Evolutionary conservation across 1,284 basidiomycete species (phyloP).

Genomic region (Papiliotrema terrestris): DNA sequence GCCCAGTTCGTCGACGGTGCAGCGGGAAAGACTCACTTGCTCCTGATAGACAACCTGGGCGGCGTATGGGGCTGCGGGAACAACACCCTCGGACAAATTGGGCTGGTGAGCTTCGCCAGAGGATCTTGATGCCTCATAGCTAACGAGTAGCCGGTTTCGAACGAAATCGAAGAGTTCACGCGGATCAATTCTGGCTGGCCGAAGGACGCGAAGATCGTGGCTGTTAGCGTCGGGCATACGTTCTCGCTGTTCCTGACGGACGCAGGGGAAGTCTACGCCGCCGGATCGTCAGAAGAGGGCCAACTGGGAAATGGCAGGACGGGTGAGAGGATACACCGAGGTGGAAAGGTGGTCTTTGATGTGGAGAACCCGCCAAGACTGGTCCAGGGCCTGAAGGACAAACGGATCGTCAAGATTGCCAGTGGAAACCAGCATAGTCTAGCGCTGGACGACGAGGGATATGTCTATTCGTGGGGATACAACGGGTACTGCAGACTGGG

Average conservation of each 20-base stretch:
- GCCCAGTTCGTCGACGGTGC: slow-evolving; percentile 76
- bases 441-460: slow-evolving; percentile 74
- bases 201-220: slow-evolving; percentile 32
- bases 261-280: slow-evolving; percentile 79
- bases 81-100: slow-evolving; percentile 73
- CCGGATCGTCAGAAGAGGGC: slow-evolving; percentile 88
- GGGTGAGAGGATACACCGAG: slow-evolving; percentile 79
- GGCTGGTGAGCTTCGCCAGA: slow-evolving; percentile 23
- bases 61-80: slow-evolving; percentile 77
- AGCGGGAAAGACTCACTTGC: slow-evolving; percentile 72
- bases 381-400: slow-evolving; percentile 51
- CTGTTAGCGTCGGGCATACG: slow-evolving; percentile 65
- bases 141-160: slow-evolving; percentile 12
- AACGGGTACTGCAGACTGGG: slow-evolving; percentile 52
- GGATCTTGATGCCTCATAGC: background rate
- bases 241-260: slow-evolving; percentile 80
- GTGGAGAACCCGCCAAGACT: slow-evolving; percentile 74
- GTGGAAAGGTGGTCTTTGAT: slow-evolving; percentile 76
- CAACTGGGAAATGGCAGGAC: slow-evolving; percentile 88
- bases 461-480: slow-evolving; percentile 70
- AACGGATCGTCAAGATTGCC: slow-evolving; percentile 71
- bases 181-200: slow-evolving; percentile 40
- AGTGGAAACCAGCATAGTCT: slow-evolving; percentile 84
- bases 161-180: slow-evolving; percentile 23
- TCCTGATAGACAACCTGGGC: slow-evolving; percentile 78